Evolutionary conservation across 768 basidiomycete species (phyloP).

Genomic region (Lactifluus pinguis): DNA sequence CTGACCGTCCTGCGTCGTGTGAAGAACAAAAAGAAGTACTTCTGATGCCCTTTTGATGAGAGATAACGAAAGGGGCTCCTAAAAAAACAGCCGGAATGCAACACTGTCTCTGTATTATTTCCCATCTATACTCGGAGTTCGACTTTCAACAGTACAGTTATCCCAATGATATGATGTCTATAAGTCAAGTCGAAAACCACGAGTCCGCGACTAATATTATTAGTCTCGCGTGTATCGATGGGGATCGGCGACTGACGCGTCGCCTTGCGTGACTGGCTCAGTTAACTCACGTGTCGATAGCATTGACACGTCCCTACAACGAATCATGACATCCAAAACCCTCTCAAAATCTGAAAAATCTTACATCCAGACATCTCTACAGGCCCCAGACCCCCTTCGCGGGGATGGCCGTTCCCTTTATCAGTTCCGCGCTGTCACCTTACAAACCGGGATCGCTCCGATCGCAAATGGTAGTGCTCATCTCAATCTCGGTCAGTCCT

Average conservation of each 20-base stretch:
- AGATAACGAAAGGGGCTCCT: background rate
- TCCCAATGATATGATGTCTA: background rate
- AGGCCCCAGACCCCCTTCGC: conserved; percentile 52
- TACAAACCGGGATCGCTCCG: conserved; percentile 72
- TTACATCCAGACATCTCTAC: conserved; percentile 60
- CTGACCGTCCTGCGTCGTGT: background rate
- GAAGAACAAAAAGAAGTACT: background rate
- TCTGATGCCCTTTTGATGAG: background rate
- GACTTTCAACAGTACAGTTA: too few relatives aligned
- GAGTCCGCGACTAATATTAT: background rate
- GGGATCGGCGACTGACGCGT: background rate
- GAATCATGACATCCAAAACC: conserved; percentile 22
- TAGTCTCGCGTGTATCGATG: background rate
- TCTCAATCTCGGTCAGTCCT: conserved; percentile 55
- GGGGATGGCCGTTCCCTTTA: conserved; percentile 63
- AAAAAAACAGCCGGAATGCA: background rate
- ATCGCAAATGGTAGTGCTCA: conserved; percentile 81
- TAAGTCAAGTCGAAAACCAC: background rate
- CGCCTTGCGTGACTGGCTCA: background rate
- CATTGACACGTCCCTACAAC: too few relatives aligned
- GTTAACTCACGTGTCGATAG: background rate
- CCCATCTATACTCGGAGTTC: too few relatives aligned
- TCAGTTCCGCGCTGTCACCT: conserved; percentile 58
- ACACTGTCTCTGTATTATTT: background rate
- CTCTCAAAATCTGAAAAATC: conserved; percentile 75